Conservation (phyloP, 2,329 filamentous ascomycete genomes). For the Davidsoniella eucalypti region DNA sequence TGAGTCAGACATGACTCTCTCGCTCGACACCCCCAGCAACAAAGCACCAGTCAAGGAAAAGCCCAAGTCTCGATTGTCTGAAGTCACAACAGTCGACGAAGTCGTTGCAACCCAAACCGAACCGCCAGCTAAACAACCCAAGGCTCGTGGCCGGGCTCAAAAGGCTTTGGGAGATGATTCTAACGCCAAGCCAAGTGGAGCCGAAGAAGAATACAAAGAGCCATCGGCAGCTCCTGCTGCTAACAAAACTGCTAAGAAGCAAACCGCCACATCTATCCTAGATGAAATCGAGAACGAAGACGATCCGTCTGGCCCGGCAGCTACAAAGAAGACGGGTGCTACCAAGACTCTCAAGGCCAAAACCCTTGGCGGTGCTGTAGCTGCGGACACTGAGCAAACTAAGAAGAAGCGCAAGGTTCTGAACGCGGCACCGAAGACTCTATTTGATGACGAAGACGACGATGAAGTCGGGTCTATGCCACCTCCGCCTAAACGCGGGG, state of each 20-base stretch:
- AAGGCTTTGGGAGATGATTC: constrained; percentile 10
- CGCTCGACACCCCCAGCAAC: constrained; percentile 11
- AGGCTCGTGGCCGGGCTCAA: constrained; percentile 7
- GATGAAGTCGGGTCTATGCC: constrained; percentile 14
- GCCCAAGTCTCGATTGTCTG: constrained; percentile 9
- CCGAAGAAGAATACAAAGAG: neutral
- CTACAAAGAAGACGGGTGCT: neutral
- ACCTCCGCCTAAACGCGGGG: constrained; percentile 4
- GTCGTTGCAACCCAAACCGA: neutral
- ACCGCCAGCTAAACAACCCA: constrained; percentile 1
- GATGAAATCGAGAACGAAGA: constrained; percentile 7
- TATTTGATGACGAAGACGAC: constrained; percentile 53
- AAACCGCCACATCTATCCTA: neutral
- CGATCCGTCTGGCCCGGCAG: constrained; percentile 1
- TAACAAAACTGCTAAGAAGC: constrained; percentile 1
- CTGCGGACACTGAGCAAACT: constrained; percentile 26
- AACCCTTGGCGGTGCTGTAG: neutral
- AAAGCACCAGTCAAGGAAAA: constrained; percentile 5
- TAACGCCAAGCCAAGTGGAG: no score
- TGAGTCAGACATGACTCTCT: constrained; percentile 6
- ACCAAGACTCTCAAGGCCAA: constrained; percentile 13
- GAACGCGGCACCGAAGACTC: constrained; percentile 27
- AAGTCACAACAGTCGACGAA: constrained; percentile 7
- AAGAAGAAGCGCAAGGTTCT: constrained; percentile 63
- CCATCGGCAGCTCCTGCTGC: neutral